These are phyloP conservation scores for Yarrowia sp. DNA, from an alignment of 805 yeast species.

Conservation along the genomic window DNA sequence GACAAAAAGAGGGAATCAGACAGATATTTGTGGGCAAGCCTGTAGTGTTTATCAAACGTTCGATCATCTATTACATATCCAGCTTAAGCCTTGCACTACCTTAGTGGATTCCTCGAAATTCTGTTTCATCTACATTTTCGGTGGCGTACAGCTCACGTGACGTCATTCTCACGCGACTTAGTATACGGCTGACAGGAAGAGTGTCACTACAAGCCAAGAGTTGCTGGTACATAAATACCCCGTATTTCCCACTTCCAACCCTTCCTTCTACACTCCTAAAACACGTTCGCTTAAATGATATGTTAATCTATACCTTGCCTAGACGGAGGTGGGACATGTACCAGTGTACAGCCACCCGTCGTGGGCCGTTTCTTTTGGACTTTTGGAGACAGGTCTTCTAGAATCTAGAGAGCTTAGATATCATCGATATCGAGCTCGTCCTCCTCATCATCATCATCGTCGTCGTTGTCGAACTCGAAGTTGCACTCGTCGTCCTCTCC, in stretches of 20 bases:
- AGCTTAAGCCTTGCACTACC: too few relatives aligned
- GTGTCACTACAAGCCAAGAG: too few relatives aligned
- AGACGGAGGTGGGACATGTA: background rate
- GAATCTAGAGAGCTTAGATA: constrained; percentile 58
- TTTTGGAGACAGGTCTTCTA: constrained; percentile 16
- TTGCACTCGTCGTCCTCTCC: constrained; percentile 97
- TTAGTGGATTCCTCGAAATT: too few relatives aligned
- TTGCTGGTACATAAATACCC: background rate
- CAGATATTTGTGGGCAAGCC: background rate
- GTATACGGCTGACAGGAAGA: background rate
- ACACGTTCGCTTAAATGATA: constrained; percentile 1
- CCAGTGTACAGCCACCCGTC: constrained; percentile 3
- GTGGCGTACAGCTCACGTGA: constrained; percentile 14
- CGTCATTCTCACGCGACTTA: constrained; percentile 4
- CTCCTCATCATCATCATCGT: constrained; percentile 76
- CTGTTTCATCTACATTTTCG: background rate
- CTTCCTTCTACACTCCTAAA: background rate
- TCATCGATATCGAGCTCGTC: constrained; percentile 88
- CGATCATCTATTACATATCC: too few relatives aligned
- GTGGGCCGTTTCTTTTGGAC: constrained; percentile 10
- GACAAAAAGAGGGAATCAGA: too few relatives aligned
- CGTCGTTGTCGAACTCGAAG: constrained; percentile 96
- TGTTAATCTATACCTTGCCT: constrained; percentile 37
- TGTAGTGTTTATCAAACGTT: too few relatives aligned
- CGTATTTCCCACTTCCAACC: background rate